Conservation (phyloP, 805 yeast genomes). For the Cyberlindnera mycetangii region DNA sequence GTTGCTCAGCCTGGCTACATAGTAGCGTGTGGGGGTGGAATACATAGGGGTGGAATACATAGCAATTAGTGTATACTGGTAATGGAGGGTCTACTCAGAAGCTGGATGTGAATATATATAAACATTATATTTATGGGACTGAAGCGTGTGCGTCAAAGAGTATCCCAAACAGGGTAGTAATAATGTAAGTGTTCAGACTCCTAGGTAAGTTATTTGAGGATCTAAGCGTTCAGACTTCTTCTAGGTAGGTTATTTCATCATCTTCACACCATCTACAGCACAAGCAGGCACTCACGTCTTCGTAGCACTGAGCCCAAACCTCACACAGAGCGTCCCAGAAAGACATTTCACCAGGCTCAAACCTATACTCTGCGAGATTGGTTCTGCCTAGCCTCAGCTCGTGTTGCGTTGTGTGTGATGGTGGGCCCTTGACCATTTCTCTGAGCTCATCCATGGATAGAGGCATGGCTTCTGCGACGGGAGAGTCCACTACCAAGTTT, state of each 20-base stretch:
- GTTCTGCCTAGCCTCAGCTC: not conserved
- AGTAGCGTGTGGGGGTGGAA: not conserved
- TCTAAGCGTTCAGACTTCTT: too few relatives aligned
- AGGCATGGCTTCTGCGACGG: slow-evolving; percentile 13
- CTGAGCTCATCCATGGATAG: slow-evolving; percentile 11
- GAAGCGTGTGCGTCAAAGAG: too few relatives aligned
- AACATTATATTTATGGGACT: too few relatives aligned
- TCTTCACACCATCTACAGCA: not conserved
- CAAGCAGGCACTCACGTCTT: not conserved
- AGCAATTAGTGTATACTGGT: slow-evolving; percentile 30
- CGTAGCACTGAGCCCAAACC: not conserved
- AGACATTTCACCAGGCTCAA: not conserved
- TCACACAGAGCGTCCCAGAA: not conserved
- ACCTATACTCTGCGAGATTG: not conserved
- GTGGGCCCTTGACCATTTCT: slow-evolving; percentile 10
- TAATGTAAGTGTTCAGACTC: too few relatives aligned
- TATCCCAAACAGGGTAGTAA: too few relatives aligned
- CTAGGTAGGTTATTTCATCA: too few relatives aligned
- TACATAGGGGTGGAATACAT: not conserved
- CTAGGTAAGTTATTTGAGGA: too few relatives aligned
- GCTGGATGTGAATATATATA: too few relatives aligned
- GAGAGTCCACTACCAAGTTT: not conserved
- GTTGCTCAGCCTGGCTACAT: not conserved
- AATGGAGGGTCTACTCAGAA: too few relatives aligned
- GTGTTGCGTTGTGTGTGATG: not conserved